Evolutionary conservation across 305 asterid species (phyloP).

Genomic region (Lippia alba): DNA sequence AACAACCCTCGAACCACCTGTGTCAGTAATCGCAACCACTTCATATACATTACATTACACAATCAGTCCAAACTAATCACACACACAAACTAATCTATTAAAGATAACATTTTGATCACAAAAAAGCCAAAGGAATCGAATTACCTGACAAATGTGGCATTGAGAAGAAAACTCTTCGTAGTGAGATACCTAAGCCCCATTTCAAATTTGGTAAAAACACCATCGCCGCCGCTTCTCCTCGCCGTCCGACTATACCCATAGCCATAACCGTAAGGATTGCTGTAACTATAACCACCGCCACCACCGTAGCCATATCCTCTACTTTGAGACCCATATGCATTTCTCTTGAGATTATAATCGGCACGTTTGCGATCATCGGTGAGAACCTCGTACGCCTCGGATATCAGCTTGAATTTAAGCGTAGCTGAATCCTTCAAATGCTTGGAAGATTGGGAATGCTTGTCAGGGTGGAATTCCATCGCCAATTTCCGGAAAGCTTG

Average conservation of each 20-base stretch:
- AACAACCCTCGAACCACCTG: too few relatives aligned
- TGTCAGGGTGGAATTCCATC: constrained; percentile 93
- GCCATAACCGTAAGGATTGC: constrained; percentile 43
- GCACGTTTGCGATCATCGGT: constrained; percentile 77
- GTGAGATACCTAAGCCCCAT: constrained; percentile 63
- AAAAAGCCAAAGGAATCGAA: background rate
- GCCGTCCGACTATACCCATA: constrained; percentile 56
- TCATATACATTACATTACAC: background rate
- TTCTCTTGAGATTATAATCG: constrained; percentile 62
- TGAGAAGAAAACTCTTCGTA: constrained; percentile 64
- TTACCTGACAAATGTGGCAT: constrained; percentile 77
- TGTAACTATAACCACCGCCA: constrained; percentile 29
- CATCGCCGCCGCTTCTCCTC: constrained; percentile 42
- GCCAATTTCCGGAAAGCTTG: constrained; percentile 80
- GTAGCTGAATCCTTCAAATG: constrained; percentile 60
- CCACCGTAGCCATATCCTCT: constrained; percentile 33
- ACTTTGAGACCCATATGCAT: constrained; percentile 30
- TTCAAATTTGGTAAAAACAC: constrained; percentile 53
- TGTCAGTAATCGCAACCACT: too few relatives aligned
- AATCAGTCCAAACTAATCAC: background rate
- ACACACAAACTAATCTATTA: background rate
- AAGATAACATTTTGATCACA: background rate
- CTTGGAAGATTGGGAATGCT: constrained; percentile 75
- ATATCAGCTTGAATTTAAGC: constrained; percentile 70
- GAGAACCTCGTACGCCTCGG: constrained; percentile 86